These are phyloP conservation scores for Arthrobotrys musiformis DNA, from an alignment of 2,329 filamentous ascomycete genomes.

Conservation along the genomic window DNA sequence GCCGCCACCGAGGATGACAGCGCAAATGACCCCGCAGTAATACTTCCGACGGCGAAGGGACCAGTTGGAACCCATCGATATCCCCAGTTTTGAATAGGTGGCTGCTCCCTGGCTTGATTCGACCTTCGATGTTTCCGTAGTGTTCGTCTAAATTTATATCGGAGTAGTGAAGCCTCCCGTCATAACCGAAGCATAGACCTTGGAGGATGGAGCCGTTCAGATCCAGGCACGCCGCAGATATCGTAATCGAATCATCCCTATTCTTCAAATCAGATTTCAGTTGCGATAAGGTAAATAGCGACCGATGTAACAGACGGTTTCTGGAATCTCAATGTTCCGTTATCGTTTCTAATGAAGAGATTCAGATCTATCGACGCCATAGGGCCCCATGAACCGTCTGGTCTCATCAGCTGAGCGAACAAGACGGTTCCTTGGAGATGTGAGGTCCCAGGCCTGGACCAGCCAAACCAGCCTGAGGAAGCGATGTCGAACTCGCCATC, in stretches of 20 bases:
- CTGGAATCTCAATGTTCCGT: not conserved
- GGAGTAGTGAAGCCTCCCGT: constrained; percentile 1
- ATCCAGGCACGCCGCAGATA: not conserved
- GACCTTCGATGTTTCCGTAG: not conserved
- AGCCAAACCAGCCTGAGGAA: constrained; percentile 4
- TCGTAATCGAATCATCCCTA: not conserved
- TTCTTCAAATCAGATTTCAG: not conserved
- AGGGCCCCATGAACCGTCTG: not conserved
- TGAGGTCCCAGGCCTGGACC: not conserved
- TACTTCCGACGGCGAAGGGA: not conserved
- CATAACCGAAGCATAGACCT: not conserved
- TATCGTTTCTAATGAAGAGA: not conserved
- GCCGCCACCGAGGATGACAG: constrained; percentile 3
- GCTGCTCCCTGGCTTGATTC: not conserved
- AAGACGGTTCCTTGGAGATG: not conserved
- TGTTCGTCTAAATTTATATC: not conserved
- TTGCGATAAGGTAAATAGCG: not conserved
- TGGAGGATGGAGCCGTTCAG: not conserved
- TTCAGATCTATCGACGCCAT: not conserved
- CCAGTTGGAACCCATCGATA: not conserved
- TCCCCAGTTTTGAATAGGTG: not conserved
- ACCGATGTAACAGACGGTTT: not conserved
- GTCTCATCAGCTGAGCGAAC: constrained; percentile 5
- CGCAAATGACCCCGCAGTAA: not conserved
- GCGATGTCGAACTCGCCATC: not conserved